These are phyloP conservation scores for Nakazawaea pomicola DNA, from an alignment of 805 yeast species.

Conservation along the genomic window DNA sequence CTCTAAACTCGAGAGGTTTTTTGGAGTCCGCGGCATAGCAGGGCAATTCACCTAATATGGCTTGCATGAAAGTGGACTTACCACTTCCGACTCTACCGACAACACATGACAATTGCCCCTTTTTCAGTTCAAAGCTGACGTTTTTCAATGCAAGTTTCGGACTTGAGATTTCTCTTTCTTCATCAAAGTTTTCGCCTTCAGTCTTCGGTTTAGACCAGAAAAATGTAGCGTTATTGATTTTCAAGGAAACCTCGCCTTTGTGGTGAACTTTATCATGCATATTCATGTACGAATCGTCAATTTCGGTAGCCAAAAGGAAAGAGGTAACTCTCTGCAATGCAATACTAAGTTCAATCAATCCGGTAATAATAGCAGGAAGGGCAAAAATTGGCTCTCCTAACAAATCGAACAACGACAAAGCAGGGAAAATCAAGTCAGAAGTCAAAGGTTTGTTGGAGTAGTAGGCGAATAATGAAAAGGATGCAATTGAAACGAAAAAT, in stretches of 20 bases:
- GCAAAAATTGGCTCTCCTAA: conserved; percentile 54
- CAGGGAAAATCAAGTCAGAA: conserved; percentile 67
- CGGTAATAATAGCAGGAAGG: conserved; percentile 53
- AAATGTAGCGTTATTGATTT: conserved; percentile 46
- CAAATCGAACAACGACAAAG: conserved; percentile 54
- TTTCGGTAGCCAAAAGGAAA: conserved; percentile 40
- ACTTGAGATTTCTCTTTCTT: conserved; percentile 30
- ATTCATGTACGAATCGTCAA: conserved; percentile 31
- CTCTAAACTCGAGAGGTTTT: conserved; percentile 16
- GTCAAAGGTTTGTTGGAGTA: conserved; percentile 45
- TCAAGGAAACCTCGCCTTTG: conserved; percentile 32
- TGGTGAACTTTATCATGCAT: conserved; percentile 18
- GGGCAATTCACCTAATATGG: conserved; percentile 51
- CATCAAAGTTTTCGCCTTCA: conserved; percentile 21
- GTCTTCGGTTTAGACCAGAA: conserved; percentile 35
- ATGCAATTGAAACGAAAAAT: conserved; percentile 55
- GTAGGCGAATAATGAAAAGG: conserved; percentile 50
- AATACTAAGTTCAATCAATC: conserved; percentile 54
- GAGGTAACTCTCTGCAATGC: conserved; percentile 48
- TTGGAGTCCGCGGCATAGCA: conserved; percentile 27
- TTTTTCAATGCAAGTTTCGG: conserved; percentile 41
- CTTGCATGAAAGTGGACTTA: conserved; percentile 52
- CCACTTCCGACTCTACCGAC: conserved; percentile 70
- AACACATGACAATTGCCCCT: conserved; percentile 52
- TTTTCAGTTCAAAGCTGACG: conserved; percentile 44